Evolutionary conservation across 2,329 filamentous ascomycete species (phyloP).

Genomic region (Juglanconis oblonga): DNA sequence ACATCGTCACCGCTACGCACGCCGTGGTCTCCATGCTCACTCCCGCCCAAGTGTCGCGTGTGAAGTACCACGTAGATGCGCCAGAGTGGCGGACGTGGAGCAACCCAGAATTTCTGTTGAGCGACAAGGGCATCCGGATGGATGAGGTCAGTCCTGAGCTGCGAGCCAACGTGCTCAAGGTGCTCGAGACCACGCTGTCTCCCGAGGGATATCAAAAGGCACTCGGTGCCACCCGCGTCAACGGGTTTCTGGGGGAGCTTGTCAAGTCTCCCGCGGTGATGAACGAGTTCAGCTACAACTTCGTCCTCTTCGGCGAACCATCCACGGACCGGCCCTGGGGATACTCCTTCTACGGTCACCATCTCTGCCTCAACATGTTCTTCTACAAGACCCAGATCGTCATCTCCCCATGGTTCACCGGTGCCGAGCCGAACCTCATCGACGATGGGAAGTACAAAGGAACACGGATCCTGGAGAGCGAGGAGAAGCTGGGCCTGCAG

Average conservation of each 20-base stretch:
- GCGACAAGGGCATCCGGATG: constrained; percentile 66
- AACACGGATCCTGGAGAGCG: constrained; percentile 62
- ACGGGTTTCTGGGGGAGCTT: constrained; percentile 70
- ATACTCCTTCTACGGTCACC: constrained; percentile 74
- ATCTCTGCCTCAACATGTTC: constrained; percentile 71
- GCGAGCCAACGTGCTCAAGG: constrained; percentile 47
- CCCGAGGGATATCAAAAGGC: constrained; percentile 71
- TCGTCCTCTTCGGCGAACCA: constrained; percentile 65
- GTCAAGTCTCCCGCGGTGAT: constrained; percentile 60
- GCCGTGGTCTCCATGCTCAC: constrained; percentile 44
- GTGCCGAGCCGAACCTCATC: constrained; percentile 75
- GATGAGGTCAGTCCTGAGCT: constrained; percentile 51
- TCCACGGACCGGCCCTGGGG: constrained; percentile 63
- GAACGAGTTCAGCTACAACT: constrained; percentile 77
- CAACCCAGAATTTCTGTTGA: constrained; percentile 72
- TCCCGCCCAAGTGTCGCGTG: constrained; percentile 43
- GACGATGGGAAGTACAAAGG: constrained; percentile 62
- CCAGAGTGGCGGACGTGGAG: constrained; percentile 69
- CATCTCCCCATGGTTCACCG: constrained; percentile 73
- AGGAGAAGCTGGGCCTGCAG: constrained; percentile 62
- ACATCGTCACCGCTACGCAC: constrained; percentile 52
- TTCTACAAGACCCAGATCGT: constrained; percentile 64
- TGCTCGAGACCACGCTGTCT: constrained; percentile 60
- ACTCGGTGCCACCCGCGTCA: constrained; percentile 67
- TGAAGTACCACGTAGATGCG: constrained; percentile 63